Base-by-base conservation (phyloP, 805 yeast species). In the Naumovozyma dairenensis region DNA sequence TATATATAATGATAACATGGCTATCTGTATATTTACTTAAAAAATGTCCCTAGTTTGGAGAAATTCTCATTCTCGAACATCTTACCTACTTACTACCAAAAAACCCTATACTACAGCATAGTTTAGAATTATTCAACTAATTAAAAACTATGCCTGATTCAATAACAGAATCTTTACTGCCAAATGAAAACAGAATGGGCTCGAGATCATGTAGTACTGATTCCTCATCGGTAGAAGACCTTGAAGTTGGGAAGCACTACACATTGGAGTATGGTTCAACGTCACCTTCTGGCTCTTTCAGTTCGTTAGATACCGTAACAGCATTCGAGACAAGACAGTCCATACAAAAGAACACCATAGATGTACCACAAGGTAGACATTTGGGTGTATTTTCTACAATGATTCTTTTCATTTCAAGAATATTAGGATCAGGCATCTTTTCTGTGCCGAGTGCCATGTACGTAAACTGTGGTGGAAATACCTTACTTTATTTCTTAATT, bases 341-440 rank as follows among this genome's bases (percentile, higher is more conserved):
- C 15, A n/a, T 37, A 6, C 28, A 31, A 18, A 29, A 36, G 4
- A n/a, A n/a, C n/a, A 31, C 37, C 21, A 20, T 39, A 13, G 58
- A 57, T 30, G 62, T 57, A 3, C 87, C 87, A 1, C 85, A 78
- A 44, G 89, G 89, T 1, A 61, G 89, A 25, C 85, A 80, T 54
- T 53, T 81, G 39, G 89, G 89, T 0, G 53, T 78, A 2, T 77
- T 69, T 44, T 74, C 85, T 5, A 77, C 83, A 0, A 65, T 76
- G 26, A 67, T 77, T 28, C 57, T 79, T 37, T 76, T 78, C 45
- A 66, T 81, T 5, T 73, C 83, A 12, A 60, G 87, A 39, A 80
- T 81, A 27, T 61, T 81, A 9, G 92, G 93, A 0, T 77, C 86
- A 0, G 92, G 92, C 0, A 80, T 81, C 6, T 77, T 80, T 60